Evolutionary conservation across 306 rosid genomes (phyloP), one percentile per base, ranked within the genome.

Genomic region (Lotus japonicus): DNA sequence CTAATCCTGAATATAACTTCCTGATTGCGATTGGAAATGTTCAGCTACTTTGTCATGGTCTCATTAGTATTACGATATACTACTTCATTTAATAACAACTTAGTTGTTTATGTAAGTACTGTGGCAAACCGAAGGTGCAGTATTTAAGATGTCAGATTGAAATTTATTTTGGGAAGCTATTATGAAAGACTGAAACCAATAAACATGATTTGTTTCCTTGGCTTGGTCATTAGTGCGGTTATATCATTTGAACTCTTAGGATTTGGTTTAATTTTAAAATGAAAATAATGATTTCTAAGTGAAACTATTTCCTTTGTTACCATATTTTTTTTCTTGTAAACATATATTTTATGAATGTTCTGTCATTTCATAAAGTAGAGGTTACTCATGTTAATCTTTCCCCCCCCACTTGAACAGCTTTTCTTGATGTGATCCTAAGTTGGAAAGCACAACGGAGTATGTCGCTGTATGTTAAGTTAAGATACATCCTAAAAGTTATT

Each of bases 391-490:
- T 45, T 31, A 35, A 61, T 50, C 43, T 53, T 26, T 72, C 68
- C 8, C 16, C 16, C 42, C 46, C 12, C 57, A 44, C 57, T 61
- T 80, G 63, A 74, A 79, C 96, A 94, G 99, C 99, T 81, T 73
- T 87, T 54, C 92, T 94, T 43, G 99, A 91, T 70, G 96, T 94
- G 31, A 87, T 90, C 74, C 84, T 94, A 67, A 90, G 97, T 75
- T 94, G 92, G 97, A 94, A 94, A 82, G 79, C 96, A 43, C 87
- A 70, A 11, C 71, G 76, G 78, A 89, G 99, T 69, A 94, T 94
- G 99, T 88, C 96, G 17, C 76, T 79, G 45, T 73, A 84, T 84
- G 99, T 94, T 6, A 88, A 85, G 75, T 75, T 94, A 73, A 83
- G 99, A 79, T 94, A 88, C 80, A 78, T 90, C 78, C 74, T 90